Evolutionary conservation across 805 yeast species (phyloP), one percentile per base, ranked within the genome.

Genomic region (Ogataea neopini): DNA sequence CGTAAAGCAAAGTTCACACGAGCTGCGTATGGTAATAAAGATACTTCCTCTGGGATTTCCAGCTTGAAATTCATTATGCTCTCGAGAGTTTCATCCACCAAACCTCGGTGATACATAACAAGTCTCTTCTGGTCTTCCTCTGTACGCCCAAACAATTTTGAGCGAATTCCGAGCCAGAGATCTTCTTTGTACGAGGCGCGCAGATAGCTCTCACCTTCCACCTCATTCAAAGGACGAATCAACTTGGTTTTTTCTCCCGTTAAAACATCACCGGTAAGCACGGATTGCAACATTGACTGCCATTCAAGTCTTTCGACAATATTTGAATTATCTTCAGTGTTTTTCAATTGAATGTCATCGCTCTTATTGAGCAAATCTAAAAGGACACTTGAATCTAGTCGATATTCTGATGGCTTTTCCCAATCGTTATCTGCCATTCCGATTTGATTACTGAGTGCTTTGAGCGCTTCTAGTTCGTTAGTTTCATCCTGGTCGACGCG

Each of bases 221-320:
- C 63, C 48, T 74, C 72, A 30, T 51, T 58, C 20, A 66, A 63
- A 30, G 77, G 82, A 44, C 76, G 78, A 13, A 79, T 81, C 46
- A 87, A 74, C 65, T 84, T 84, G 3, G 88, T 84, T 67, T 92
- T 94, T 61, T 94, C 99, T 10, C 92, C 84, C 29, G 85, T 79
- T 17, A 94, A 90, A 45, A 94, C 96, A 66, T 94, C 98, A 56
- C 99, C 98, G 2, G 95, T 92, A 29, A 94, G 76, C 3, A 94
- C 98, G 2, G 90, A 78, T 9, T 87, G 78, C 41, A 94, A 74
- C 96, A 94, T 89, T 0, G 92, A 80, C 67, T 94, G 98, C 99
- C 99, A 94, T 67, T 90, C 96, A 10, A 91, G 71, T 41, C 98
- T 75, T 61, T 90, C 97, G 9, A 82, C 59, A 6, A 84, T 81